Percentiles rank a stretch among this genome's conserved stretches.
phyloP scores from a whole-genome alignment of 2,329 filamentous ascomycete species.

The Aschersonia sp. region DNA sequence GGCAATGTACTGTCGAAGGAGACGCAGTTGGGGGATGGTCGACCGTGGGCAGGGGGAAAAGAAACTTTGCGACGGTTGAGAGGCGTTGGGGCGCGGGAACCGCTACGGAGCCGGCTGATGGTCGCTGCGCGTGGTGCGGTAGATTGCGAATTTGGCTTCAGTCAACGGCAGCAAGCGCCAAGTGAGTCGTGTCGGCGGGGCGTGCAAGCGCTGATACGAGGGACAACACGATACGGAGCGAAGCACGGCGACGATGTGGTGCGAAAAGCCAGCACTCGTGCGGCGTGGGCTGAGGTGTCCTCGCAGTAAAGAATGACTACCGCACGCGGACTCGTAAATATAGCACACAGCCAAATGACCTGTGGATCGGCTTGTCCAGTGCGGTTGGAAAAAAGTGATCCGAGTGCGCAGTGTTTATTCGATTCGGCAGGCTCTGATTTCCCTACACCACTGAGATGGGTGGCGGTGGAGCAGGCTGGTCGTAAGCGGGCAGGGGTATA shows the following conservation, averaged over 20 bases:
- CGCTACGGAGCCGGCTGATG: too few relatives aligned
- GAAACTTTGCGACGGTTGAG: not conserved
- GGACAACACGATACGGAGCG: not conserved
- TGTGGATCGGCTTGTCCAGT: not conserved
- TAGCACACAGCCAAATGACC: not conserved
- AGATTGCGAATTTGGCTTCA: not conserved
- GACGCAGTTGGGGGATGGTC: not conserved
- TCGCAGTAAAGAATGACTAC: not conserved
- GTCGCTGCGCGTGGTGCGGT: too few relatives aligned
- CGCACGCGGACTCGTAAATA: not conserved
- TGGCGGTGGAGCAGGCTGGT: not conserved
- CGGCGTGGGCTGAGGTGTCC: not conserved
- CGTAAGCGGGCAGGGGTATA: not conserved
- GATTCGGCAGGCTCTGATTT: not conserved
- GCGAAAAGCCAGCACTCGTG: too few relatives aligned
- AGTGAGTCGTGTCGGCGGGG: not conserved
- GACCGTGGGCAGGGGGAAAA: not conserved
- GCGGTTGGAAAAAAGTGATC: not conserved
- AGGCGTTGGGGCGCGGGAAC: not conserved
- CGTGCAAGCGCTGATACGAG: not conserved
- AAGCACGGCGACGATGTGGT: not conserved
- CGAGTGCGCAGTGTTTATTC: not conserved
- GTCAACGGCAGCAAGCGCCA: not conserved
- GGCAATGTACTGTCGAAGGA: not conserved
- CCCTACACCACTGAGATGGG: not conserved